phyloP scores from a whole-genome alignment of 2,329 filamentous ascomycete genomes.

The Beauveria sp. region DNA sequence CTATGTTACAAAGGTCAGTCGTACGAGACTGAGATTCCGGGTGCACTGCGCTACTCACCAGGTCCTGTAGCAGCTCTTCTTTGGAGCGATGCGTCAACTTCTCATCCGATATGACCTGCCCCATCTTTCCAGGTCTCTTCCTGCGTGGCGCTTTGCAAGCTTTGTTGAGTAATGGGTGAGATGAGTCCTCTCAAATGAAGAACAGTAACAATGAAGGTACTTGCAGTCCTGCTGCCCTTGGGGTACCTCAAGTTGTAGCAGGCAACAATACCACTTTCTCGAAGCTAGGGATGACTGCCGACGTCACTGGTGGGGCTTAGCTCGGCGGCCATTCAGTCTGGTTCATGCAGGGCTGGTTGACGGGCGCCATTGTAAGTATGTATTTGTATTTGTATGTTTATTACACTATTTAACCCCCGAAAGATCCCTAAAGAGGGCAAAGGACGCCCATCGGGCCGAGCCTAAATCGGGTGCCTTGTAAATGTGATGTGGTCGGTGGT shows the following conservation, averaged over 20 bases:
- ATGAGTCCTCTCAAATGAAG: not conserved
- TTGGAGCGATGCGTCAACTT: conserved; percentile 36
- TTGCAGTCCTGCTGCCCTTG: not conserved
- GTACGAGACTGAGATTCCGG: conserved; percentile 1
- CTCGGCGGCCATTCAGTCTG: not conserved
- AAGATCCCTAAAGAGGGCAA: too few species aligned
- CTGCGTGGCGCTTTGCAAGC: not conserved
- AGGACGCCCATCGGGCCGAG: too few species aligned
- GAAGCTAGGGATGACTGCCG: not conserved
- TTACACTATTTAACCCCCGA: too few species aligned
- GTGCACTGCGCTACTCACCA: conserved; percentile 31
- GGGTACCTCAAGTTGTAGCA: not conserved
- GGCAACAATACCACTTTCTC: not conserved
- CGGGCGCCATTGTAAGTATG: too few species aligned
- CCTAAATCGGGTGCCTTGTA: too few species aligned
- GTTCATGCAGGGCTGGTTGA: not conserved
- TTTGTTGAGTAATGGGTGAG: too few species aligned
- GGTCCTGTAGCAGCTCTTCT: conserved; percentile 43
- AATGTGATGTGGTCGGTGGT: too few species aligned
- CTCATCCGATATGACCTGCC: conserved; percentile 43
- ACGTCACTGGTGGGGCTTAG: conserved; percentile 10
- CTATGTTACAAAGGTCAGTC: conserved; percentile 26
- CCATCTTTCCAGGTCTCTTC: conserved; percentile 32
- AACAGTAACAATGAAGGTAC: not conserved
- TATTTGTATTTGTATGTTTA: too few species aligned